Conservation (phyloP, 495 filamentous ascomycete genomes). For the Neurospora tetrasperma region DNA sequence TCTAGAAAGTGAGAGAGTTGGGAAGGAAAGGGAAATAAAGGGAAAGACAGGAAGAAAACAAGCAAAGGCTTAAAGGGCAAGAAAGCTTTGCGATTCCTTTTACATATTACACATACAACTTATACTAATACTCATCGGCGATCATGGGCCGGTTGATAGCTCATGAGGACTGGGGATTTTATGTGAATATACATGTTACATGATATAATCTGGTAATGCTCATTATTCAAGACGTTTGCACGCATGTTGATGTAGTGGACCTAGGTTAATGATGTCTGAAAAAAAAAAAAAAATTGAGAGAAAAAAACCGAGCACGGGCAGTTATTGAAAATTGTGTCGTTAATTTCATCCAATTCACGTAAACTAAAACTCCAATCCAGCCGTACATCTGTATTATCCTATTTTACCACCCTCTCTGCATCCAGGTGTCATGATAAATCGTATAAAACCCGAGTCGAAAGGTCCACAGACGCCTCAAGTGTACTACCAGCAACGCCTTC, state of each 20-base stretch:
- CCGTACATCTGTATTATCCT: background rate
- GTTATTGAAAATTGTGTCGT: background rate
- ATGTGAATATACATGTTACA: background rate
- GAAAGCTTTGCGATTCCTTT: background rate
- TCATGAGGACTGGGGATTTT: background rate
- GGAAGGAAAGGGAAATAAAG: background rate
- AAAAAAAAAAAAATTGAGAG: background rate
- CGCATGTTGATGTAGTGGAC: background rate
- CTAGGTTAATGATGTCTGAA: background rate
- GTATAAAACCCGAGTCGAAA: background rate
- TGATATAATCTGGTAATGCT: background rate
- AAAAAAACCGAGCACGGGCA: no score
- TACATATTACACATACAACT: background rate
- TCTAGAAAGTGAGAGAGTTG: background rate
- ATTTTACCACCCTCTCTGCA: background rate
- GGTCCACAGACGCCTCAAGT: background rate
- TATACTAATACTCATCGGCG: background rate
- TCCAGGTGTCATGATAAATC: background rate
- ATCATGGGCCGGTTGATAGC: background rate
- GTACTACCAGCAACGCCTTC: background rate
- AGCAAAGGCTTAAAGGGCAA: background rate
- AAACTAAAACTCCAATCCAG: background rate
- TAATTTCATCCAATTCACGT: background rate
- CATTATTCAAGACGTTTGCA: background rate
- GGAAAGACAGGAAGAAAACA: background rate